A percentile compares a stretch with the other conserved stretches of the same genome.
Evolutionary conservation across 306 rosid genomes (phyloP).

Genomic region (Cucumis sativus): DNA sequence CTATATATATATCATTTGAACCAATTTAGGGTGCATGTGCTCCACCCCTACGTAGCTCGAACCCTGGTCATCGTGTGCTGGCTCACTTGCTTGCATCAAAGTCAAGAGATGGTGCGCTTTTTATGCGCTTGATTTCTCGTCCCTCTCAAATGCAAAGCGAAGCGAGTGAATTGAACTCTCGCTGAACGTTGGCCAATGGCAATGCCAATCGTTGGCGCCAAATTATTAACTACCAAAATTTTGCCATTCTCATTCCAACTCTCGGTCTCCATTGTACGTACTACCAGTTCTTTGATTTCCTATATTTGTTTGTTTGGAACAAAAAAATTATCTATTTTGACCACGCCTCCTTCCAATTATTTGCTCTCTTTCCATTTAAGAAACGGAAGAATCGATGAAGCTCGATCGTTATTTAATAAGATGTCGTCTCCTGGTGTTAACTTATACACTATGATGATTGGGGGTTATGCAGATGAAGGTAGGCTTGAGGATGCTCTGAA

Average conservation of each 20-base stretch:
- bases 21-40: too few species aligned
- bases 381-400: slow-evolving; percentile 34
- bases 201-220: slow-evolving; percentile 25
- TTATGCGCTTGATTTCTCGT: too few species aligned
- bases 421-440: slow-evolving; percentile 32
- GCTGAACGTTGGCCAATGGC: not conserved
- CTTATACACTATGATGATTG: slow-evolving; percentile 34
- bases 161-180: not conserved
- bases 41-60: too few species aligned
- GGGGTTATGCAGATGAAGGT: slow-evolving; percentile 26
- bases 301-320: slow-evolving; percentile 14
- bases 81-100: too few species aligned
- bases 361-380: slow-evolving; percentile 26
- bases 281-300: not conserved
- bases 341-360: slow-evolving; percentile 12
- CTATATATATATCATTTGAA: too few species aligned
- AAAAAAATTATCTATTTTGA: slow-evolving; percentile 4
- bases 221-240: not conserved
- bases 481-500: slow-evolving; percentile 39
- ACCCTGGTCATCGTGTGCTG: too few species aligned
- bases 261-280: not conserved
- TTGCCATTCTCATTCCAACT: not conserved
- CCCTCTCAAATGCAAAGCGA: not conserved
- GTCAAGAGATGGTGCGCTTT: too few species aligned
- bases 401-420: slow-evolving; percentile 33